These are phyloP conservation scores for Cucurbita argyrosperma DNA, from an alignment of 306 rosid genomes.

Conservation along the genomic window DNA sequence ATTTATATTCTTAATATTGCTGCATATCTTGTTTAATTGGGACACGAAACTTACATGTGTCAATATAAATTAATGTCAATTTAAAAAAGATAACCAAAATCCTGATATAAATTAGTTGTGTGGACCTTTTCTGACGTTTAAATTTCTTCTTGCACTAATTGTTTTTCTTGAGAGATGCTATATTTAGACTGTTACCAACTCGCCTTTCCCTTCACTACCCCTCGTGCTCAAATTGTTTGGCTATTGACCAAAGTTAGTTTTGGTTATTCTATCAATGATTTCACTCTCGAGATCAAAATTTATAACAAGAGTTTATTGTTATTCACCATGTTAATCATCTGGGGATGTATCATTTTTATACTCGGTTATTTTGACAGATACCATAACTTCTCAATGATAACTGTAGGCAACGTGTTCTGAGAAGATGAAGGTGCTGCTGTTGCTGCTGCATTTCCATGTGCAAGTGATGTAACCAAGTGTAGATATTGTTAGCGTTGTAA, in stretches of 20 bases:
- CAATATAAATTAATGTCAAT: background rate
- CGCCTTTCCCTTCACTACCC: background rate
- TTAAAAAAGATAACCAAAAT: background rate
- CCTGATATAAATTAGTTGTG: background rate
- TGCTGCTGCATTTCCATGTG: background rate
- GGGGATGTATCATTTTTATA: background rate
- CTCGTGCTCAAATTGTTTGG: background rate
- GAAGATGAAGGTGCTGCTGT: slow-evolving; percentile 1
- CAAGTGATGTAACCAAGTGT: background rate
- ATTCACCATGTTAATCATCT: background rate
- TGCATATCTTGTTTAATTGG: background rate
- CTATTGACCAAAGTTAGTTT: background rate
- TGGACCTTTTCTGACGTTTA: background rate
- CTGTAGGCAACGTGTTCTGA: slow-evolving; percentile 4
- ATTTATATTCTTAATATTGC: background rate
- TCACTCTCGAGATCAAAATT: background rate
- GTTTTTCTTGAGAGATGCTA: background rate
- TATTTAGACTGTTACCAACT: background rate
- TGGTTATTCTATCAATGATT: background rate
- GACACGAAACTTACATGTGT: background rate
- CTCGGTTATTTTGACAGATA: background rate
- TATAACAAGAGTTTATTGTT: background rate
- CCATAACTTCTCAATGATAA: slow-evolving; percentile 2
- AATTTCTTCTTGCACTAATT: background rate
- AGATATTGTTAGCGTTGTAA: slow-evolving; percentile 2